Evolutionary conservation across 257 asterid species (phyloP).

Genomic region (Petunia axillaris): DNA sequence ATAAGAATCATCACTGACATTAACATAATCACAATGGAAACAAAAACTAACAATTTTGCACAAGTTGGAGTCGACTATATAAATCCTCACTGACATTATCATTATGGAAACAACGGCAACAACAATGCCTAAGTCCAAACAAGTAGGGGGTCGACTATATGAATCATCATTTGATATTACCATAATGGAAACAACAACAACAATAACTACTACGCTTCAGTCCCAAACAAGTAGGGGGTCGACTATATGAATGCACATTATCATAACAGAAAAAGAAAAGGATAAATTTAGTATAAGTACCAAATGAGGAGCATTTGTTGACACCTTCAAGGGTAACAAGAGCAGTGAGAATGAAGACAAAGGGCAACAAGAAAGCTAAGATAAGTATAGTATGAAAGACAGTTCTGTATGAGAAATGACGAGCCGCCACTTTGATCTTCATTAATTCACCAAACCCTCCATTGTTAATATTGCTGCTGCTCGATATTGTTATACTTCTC

Average conservation of each 20-base stretch:
- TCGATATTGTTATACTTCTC: slow-evolving; percentile 99
- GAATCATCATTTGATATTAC: no score
- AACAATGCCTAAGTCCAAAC: no score
- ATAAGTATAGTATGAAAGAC: slow-evolving; percentile 80
- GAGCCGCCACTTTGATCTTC: slow-evolving; percentile 95
- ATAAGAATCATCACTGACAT: no score
- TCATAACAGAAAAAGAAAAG: neutral
- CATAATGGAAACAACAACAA: no score
- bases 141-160: neutral
- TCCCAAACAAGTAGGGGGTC: no score
- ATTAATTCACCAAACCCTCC: slow-evolving; percentile 78
- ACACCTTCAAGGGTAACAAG: slow-evolving; percentile 95
- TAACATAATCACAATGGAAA: no score
- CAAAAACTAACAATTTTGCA: neutral
- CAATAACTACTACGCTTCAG: no score
- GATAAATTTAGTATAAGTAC: slow-evolving; percentile 39
- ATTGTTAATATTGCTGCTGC: slow-evolving; percentile 45
- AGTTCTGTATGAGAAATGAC: slow-evolving; percentile 77
- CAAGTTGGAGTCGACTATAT: neutral
- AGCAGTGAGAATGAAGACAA: slow-evolving; percentile 92
- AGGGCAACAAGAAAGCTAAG: slow-evolving; percentile 91
- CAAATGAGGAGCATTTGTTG: slow-evolving; percentile 96
- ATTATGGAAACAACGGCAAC: neutral
- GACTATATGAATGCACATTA: no score
- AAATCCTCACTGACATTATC: neutral